Evolutionary conservation across 208 protist species (phyloP), one percentile per base, ranked within the genome.

Genomic region (Porcisia deanei): DNA sequence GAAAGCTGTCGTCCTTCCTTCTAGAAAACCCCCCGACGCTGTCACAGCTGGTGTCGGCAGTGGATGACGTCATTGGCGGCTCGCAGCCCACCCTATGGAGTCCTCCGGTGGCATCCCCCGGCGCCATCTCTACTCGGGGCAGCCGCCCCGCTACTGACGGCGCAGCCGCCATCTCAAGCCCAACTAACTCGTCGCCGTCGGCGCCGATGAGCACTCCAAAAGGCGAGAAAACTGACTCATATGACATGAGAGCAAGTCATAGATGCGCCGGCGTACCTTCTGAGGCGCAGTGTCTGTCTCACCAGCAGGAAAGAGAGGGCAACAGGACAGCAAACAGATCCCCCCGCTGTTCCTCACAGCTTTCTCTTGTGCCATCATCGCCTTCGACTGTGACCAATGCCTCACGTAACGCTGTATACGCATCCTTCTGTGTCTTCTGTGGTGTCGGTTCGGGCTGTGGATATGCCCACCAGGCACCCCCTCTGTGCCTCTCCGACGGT

Each of bases 41-140:
- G 14, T 80, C 76, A 1, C 70, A 80, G 63, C 63, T 80, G 43
- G 43, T 71, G 7, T 16, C 76, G 3, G 76, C 47, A 22, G 63
- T 80, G 22, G 76, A 80, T 30, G 63, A 71, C n/a, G 41, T 80
- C 49, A 53, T 80, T 30, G 68, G 53, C 58, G n/a, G 22, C 58
- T 69, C 57, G 18, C 66, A 63, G 66, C 41, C 0, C 41, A 53
- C 59, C 25, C 25, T 16, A 16, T 25, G 30, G 22, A 53, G 55
- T 34, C 54, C 22, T 25, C n/a, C 52, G 54, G 30, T 43, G 34
- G 45, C 68, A 8, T 61, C 68, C 37, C 16, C 68, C 37, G 47
- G 37, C 14, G 22, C 37, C 18, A 52, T 47, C 2, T 4, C 53
- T 37, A 34, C 25, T 25, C 22, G 16, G 39, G 16, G 47, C 49